Evolutionary conservation across 129 eudicot species (phyloP), one percentile per base, ranked within the genome.

Genomic region (Centrapalus pauciflorus): DNA sequence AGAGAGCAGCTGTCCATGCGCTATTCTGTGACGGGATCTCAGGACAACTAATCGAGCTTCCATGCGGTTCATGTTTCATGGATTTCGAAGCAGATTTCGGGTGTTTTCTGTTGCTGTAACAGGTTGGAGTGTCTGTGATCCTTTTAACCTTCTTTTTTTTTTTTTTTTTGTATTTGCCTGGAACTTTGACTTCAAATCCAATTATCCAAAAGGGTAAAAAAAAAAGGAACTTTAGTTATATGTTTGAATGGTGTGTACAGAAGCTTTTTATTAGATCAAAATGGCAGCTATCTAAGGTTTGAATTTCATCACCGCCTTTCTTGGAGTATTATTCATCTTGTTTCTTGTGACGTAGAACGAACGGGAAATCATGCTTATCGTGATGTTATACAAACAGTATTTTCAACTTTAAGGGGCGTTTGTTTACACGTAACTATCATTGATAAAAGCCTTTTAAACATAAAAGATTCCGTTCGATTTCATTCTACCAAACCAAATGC

Each of bases 1-100:
- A 66, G 76, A 80, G 54, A 75, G 78, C 60, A 83, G 82, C 48
- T 86, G 89, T 61, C 79, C 75, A 2, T 86, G 95, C 72, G 41
- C 80, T 7, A 83, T 86, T 57, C 66, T 86, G 75, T 86, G 74
- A 75, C 17, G 29, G 4, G 11, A 29, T 14, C 8, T n/a, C n/a
- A n/a, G 40, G 21, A 35, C 60, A 71, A 74, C 67, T 34, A 58
- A 57, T 21, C 55, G 67, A 49, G 62, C 43, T 45, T 67, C 57
- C 7, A 6, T 19, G 30, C n/a, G 8, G 40, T 34, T 52, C 45
- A 35, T 27, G 43, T 78, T 72, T 4, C 27, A 24, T n/a, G 52
- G 65, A 76, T 40, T 40, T 26, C 33, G 20, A 55, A 24, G 57
- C 48, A 35, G 32, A 69, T 21, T 49, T 61, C 23, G 1, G 7